Conservation (phyloP, 495 filamentous ascomycete species). For the Apodospora peruviana region DNA sequence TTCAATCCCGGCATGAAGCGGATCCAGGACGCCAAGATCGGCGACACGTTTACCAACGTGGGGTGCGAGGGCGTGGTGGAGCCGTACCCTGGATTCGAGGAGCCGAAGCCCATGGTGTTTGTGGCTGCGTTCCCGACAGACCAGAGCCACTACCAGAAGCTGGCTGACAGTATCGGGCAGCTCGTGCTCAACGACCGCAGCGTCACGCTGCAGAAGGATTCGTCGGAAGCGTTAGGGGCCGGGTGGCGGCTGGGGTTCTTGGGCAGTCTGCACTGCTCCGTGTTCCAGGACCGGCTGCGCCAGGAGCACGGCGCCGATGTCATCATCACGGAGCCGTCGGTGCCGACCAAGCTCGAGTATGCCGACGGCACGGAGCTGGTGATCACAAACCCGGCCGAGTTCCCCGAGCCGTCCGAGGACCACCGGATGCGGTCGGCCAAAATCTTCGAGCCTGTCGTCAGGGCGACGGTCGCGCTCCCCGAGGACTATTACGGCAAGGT, state of each 20-base stretch:
- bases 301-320: constrained; percentile 93
- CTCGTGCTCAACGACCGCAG: constrained; percentile 91
- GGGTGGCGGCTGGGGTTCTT: constrained; percentile 93
- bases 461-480: constrained; percentile 81
- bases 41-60: constrained; percentile 87
- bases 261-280: constrained; percentile 94
- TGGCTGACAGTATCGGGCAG: constrained; percentile 93
- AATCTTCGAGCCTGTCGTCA: constrained; percentile 81
- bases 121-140: constrained; percentile 94
- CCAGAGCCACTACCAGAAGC: constrained; percentile 74
- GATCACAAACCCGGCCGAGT: constrained; percentile 78
- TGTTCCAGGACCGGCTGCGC: constrained; percentile 93
- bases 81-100: constrained; percentile 87
- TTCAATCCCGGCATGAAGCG: constrained; percentile 99
- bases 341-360: constrained; percentile 82
- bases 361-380: constrained; percentile 63
- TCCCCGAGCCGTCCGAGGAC: constrained; percentile 71
- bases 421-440: constrained; percentile 45
- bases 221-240: constrained; percentile 85
- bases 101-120: constrained; percentile 98
- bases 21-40: constrained; percentile 90
- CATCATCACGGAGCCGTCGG: constrained; percentile 94
- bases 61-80: constrained; percentile 73
- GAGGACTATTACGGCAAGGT: constrained; percentile 91
- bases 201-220: constrained; percentile 88